phyloP scores from a whole-genome alignment of 2,329 filamentous ascomycete species.

The Fusarium armeniacum region DNA sequence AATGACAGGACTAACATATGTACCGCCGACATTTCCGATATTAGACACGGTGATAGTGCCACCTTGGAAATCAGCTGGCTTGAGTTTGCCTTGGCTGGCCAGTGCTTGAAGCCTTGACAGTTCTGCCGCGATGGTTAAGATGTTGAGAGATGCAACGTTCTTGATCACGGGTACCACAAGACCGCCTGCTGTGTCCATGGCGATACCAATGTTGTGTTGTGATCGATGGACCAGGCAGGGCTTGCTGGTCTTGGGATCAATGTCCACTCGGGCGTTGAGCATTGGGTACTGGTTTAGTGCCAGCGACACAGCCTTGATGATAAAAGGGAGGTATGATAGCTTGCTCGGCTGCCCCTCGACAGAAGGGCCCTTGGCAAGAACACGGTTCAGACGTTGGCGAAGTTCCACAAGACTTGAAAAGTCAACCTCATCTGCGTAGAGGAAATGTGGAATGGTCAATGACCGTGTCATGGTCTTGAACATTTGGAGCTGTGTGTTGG shows the following conservation, averaged over 20 bases:
- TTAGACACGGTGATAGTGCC: conserved; percentile 97
- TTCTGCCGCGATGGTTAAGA: conserved; percentile 83
- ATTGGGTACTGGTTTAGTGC: conserved; percentile 85
- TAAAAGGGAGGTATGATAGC: conserved; percentile 92
- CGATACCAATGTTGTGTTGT: conserved; percentile 94
- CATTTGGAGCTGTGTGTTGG: conserved; percentile 89
- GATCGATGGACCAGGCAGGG: conserved; percentile 83
- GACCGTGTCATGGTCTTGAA: conserved; percentile 98
- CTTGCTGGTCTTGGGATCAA: conserved; percentile 67
- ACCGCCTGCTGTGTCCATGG: conserved; percentile 92
- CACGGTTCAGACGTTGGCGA: conserved; percentile 79
- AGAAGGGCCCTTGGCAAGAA: conserved; percentile 61
- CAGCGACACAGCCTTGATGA: conserved; percentile 94
- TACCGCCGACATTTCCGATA: conserved; percentile 94
- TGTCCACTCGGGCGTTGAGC: conserved; percentile 87
- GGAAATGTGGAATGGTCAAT: conserved; percentile 91
- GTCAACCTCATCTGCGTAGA: conserved; percentile 92
- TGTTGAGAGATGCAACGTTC: conserved; percentile 81
- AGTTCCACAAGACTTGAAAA: conserved; percentile 81
- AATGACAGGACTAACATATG: conserved; percentile 91
- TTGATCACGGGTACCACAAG: conserved; percentile 93
- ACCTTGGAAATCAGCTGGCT: conserved; percentile 80
- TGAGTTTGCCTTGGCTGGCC: conserved; percentile 80
- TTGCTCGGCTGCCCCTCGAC: conserved; percentile 69
- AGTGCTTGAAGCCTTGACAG: conserved; percentile 79